Evolutionary conservation across 768 basidiomycete species (phyloP), one percentile per base, ranked within the genome.

Genomic region (Panaeolus papilionaceus): DNA sequence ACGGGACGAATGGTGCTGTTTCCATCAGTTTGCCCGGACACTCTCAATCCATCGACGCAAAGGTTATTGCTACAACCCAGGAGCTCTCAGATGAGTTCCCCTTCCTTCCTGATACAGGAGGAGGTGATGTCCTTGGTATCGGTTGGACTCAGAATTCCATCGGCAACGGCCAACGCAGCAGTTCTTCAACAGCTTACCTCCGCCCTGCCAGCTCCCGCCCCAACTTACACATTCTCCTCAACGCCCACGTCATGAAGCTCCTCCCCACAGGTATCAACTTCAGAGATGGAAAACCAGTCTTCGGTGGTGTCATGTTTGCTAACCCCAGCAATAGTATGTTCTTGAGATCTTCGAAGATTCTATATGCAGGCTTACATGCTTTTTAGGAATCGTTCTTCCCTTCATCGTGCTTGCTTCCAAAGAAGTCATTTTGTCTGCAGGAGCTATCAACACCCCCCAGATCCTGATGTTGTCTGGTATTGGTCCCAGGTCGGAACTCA

Each of bases 401-500:
- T 45, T 33, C 11, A 51, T 64, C 26, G 64, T 64, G 9, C 49
- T 64, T 14, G 64, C 64, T 16, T 49, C 45, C 18, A 49, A 74
- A 51, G 81, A 83, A 64, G 74, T 82, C 44, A 76, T 82, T 54
- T 65, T 83, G 12, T 77, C 78, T 10, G 82, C 79, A 2, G 83
- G 83, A 26, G 72, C 79, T 3, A 77, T 82, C 61, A 61, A 72
- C 42, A 75, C 80, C 0, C 77, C 80, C 1, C 70, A 74, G 26
- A 69, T 81, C 10, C 75, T 83, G 8, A 76, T 82, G 70, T 76
- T 82, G 7, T 85, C 84, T 23, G 78, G 78, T 2, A 83, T 87
- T 64, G 86, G 86, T 6, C 78, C 80, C 64, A 65, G 73, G 7
- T 61, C 65, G 0, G 73, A 79, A 18, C 78, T 88, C 7, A 47